Evolutionary conservation across 75 land plant genomes (phyloP).

Genomic region (Isoetes taiwanensis): DNA sequence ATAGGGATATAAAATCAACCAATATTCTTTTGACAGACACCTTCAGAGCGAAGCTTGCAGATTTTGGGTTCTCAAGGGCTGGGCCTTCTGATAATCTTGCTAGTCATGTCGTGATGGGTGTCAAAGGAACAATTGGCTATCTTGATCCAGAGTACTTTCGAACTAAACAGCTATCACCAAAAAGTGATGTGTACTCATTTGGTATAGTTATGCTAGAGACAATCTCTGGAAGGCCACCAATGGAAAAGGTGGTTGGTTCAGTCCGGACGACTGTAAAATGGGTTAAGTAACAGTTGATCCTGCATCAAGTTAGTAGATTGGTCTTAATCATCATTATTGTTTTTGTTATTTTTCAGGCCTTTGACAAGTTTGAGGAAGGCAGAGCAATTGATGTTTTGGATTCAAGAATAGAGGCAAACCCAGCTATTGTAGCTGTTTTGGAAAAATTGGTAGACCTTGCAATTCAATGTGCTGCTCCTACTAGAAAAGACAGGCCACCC

Average conservation of each 20-base stretch:
- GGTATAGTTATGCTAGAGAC: background rate
- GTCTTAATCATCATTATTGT: too few relatives aligned
- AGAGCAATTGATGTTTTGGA: too few relatives aligned
- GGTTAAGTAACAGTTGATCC: too few relatives aligned
- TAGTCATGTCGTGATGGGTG: too few relatives aligned
- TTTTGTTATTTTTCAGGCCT: too few relatives aligned
- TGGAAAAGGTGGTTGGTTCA: too few relatives aligned
- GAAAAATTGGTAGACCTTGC: slow-evolving; percentile 61
- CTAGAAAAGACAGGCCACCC: slow-evolving; percentile 43
- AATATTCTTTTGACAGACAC: slow-evolving; percentile 59
- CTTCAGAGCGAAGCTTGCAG: slow-evolving; percentile 58
- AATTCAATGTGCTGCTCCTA: slow-evolving; percentile 49
- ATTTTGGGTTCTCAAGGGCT: slow-evolving; percentile 57
- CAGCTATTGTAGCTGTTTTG: slow-evolving; percentile 31
- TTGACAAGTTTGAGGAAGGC: too few relatives aligned
- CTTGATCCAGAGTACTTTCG: background rate
- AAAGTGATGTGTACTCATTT: background rate
- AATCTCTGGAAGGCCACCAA: background rate
- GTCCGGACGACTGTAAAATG: too few relatives aligned
- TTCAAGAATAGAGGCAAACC: too few relatives aligned
- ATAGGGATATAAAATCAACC: slow-evolving; percentile 56
- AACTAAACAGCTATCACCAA: background rate
- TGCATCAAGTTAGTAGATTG: too few relatives aligned
- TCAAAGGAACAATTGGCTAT: too few relatives aligned
- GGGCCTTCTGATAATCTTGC: slow-evolving; percentile 31